Evolutionary conservation across 2,329 filamentous ascomycete species (phyloP), one percentile per base, ranked within the genome.

Genomic region (Fusarium sacchari): DNA sequence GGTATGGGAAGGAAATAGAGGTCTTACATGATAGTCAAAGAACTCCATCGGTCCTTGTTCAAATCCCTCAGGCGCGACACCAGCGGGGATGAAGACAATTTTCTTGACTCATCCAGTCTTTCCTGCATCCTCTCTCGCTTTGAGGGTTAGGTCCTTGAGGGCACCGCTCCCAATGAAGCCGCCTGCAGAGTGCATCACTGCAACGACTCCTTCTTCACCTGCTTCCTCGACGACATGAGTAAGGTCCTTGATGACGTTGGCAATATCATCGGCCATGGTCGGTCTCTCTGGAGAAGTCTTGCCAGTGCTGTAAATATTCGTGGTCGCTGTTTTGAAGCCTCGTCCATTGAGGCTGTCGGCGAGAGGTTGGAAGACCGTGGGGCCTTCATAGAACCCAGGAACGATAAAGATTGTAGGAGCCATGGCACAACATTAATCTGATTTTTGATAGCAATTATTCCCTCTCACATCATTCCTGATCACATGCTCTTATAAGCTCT

Each of bases 91-190:
- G 20, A 61, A 61, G 4, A 58, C 2, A 17, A 61, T 37, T 4
- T 44, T 61, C 9, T 22, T 30, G 5, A 44, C 59, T 10, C 59
- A 49, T n/a, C 59, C 49, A 24, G 49, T 1, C 9, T 32, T 57
- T 3, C 20, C 59, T 22, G 11, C 9, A 20, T 22, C 24, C 1
- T 36, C 3, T 10, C 50, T 30, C 2, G 49, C 39, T 36, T 44
- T 37, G 2, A 0, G 12, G 1, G 32, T 32, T 1, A 44, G 12
- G 7, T 17, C 24, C 5, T 37, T 11, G 14, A 61, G 59, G 24
- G 59, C 59, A 30, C 20, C 49, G 5, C 59, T 61, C 7, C 59
- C 59, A n/a, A 57, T 57, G 5, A 61, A 61, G 4, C 59, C 59
- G 32, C 49, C 59, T 7, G 50, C 59, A 13, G 59, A 61, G 32